phyloP scores from a whole-genome alignment of 495 filamentous ascomycete species.

The Endocarpon pusillum region DNA sequence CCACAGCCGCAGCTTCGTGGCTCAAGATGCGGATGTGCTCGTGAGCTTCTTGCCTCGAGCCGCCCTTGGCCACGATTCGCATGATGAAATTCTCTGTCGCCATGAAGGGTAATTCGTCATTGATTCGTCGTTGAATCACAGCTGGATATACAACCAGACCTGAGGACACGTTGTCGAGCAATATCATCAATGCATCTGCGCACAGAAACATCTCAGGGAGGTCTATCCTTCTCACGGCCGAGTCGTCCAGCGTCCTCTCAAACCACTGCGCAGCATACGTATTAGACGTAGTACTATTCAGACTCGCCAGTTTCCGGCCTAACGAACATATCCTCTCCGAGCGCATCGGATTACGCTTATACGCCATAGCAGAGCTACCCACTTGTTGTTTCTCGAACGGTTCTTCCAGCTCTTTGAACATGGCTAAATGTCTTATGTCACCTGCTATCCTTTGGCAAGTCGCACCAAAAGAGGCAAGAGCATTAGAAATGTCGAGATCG shows the following conservation, averaged over 20 bases:
- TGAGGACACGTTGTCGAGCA: constrained; percentile 65
- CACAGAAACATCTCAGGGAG: constrained; percentile 69
- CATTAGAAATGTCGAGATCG: constrained; percentile 65
- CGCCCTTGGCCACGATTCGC: constrained; percentile 58
- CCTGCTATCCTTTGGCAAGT: constrained; percentile 58
- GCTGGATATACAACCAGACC: constrained; percentile 80
- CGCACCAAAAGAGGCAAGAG: constrained; percentile 64
- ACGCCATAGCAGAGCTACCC: constrained; percentile 47
- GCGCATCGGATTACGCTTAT: constrained; percentile 86
- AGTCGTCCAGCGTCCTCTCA: constrained; percentile 35
- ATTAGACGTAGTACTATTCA: constrained; percentile 37
- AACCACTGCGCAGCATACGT: constrained; percentile 59
- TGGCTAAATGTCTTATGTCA: constrained; percentile 68
- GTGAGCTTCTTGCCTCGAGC: constrained; percentile 76
- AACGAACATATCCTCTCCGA: constrained; percentile 70
- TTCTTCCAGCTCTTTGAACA: constrained; percentile 75
- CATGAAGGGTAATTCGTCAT: constrained; percentile 82
- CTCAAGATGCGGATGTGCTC: constrained; percentile 74
- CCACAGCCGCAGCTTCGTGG: constrained; percentile 64
- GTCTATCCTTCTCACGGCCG: constrained; percentile 48
- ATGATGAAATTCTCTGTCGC: constrained; percentile 75
- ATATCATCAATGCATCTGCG: constrained; percentile 67
- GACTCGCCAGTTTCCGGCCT: constrained; percentile 44
- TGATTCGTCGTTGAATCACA: constrained; percentile 49
- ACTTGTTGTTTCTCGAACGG: constrained; percentile 61